Base-by-base conservation (phyloP, 768 basidiomycete genomes). In the Tricholoma matsutake region DNA sequence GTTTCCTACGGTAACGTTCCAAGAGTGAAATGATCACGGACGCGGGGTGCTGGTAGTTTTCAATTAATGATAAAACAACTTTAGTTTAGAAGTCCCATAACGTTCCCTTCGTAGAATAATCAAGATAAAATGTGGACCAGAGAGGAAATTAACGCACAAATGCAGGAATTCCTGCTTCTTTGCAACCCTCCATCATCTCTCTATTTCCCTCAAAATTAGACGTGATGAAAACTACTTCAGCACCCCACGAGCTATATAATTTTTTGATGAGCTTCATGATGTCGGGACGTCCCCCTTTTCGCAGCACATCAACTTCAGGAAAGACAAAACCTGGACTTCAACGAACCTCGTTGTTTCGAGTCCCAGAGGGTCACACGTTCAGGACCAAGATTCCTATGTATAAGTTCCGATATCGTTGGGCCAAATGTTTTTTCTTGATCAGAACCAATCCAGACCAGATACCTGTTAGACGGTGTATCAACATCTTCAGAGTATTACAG, bases 181-280 rank as follows among this genome's bases (percentile, higher is more conserved):
- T 90, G 76, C 86, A 91, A 20, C 88, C 90, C 70, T 88, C 79
- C 82, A 90, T 91, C 62, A 92, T 87, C 67, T 92, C 89, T 13
- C 81, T 78, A 72, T 92, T 92, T 29, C 90, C 90, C 41, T 85
- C 80, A 66, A 82, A 87, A 75, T 92, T 92, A n/a, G 89, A 91
- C 7, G 90, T 92, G 72, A 92, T 89, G 73, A 92, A 90, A 28
- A 92, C 86, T 49, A 92, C 86, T 76, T 92, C 90, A 2, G 90
- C 90, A 43, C 84, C 78, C 87, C 87, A 92, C 47, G 79, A 81
- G 28, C 81, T 71, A 65, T 89, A 89, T 2, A 79, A 82, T 61
- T 92, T 88, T 67, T 83, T 85, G 68, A 92, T 69, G 57, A 92
- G 72, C 69, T 89, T 87, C 87, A 91, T 89, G 20, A 85, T 82